phyloP scores from a whole-genome alignment of 1,139 yeast species.

The Kodamaea derodonti region DNA sequence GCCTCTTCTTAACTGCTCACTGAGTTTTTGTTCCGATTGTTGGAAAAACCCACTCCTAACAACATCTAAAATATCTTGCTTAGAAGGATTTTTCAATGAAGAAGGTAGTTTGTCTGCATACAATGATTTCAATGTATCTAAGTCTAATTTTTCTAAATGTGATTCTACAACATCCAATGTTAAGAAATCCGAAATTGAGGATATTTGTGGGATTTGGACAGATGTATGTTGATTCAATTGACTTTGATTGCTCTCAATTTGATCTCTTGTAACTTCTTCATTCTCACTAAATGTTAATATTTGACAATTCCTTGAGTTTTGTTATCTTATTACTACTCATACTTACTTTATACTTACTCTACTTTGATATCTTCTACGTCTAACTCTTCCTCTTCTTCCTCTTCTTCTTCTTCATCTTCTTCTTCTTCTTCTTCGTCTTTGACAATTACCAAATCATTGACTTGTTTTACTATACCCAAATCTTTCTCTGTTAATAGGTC shows the following conservation, averaged over 20 bases:
- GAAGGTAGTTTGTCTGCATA: constrained; percentile 44
- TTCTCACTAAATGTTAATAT: no score
- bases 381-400: no score
- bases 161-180: constrained; percentile 33
- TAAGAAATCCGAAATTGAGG: constrained; percentile 37
- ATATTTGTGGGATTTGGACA: no score
- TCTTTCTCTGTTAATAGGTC: constrained; percentile 66
- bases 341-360: no score
- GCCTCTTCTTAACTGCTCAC: constrained; percentile 35
- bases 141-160: constrained; percentile 36
- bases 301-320: no score
- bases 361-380: no score
- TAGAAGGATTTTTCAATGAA: constrained; percentile 30
- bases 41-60: constrained; percentile 53
- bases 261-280: no score
- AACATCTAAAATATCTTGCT: constrained; percentile 40
- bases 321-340: no score
- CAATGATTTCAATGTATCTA: constrained; percentile 33
- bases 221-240: no score
- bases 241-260: no score
- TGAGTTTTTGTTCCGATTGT: constrained; percentile 43
- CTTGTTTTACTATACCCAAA: constrained; percentile 45
- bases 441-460: constrained; percentile 49
- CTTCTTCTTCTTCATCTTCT: constrained; percentile 35
- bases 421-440: constrained; percentile 44